A percentile compares a stretch with the other conserved stretches of the same genome.
Conservation (phyloP, 306 rosid species). For the Begonia loranthoides region DNA sequence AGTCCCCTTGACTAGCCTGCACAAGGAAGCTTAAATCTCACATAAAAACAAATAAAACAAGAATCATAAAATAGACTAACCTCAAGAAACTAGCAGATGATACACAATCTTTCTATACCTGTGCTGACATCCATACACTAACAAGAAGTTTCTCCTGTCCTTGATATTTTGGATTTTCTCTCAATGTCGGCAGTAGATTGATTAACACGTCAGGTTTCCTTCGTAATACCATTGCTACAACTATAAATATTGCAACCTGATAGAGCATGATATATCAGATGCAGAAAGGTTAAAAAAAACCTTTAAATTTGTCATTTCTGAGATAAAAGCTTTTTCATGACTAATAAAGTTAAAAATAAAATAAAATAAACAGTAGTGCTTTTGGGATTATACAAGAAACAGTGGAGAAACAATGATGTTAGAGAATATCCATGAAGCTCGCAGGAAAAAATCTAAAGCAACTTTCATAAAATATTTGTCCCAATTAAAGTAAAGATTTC, state of each 20-base stretch:
- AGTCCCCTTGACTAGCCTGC: slow-evolving; percentile 67
- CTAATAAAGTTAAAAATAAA: no score
- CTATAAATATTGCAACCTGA: slow-evolving; percentile 75
- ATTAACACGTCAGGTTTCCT: slow-evolving; percentile 61
- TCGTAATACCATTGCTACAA: slow-evolving; percentile 60
- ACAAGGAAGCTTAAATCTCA: slow-evolving; percentile 7
- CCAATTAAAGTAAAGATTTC: no score
- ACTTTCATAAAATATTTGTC: no score
- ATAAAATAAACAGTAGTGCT: no score
- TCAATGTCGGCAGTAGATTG: slow-evolving; percentile 36
- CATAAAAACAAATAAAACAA: background rate
- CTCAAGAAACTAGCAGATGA: background rate
- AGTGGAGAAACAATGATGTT: no score
- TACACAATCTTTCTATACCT: slow-evolving; percentile 24
- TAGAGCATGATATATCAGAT: no score
- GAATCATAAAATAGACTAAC: background rate
- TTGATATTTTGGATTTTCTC: slow-evolving; percentile 54
- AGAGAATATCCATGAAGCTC: no score
- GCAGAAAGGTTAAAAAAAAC: no score
- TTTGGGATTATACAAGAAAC: no score
- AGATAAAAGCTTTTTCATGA: no score
- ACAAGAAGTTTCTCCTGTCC: slow-evolving; percentile 79
- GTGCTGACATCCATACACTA: slow-evolving; percentile 58
- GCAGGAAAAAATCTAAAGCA: no score
- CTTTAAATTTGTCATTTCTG: no score